Evolutionary conservation across 1,284 basidiomycete genomes (phyloP), one percentile per base, ranked within the genome.

Genomic region (Termitomyces sp.): DNA sequence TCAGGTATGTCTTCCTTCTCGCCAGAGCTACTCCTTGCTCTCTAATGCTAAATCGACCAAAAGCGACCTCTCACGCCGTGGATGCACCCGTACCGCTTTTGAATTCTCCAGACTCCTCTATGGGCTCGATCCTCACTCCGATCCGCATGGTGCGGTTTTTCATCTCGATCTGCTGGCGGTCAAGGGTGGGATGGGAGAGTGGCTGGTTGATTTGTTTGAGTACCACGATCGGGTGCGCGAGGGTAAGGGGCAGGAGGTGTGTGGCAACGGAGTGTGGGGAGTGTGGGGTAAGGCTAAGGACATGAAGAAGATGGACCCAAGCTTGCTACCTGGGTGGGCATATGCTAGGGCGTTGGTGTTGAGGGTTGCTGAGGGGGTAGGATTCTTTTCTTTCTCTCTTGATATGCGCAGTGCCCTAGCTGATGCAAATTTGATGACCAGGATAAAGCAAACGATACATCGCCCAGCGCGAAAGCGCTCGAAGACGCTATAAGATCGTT

Each of bases 51-150:
- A 17, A 13, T 28, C 5, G 17, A 30, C 10, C 7, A 19, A 42
- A 13, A 64, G 90, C 19, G 90, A 94, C 65, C 74, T 95, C 5
- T 86, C 89, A 53, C 83, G 92, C n/a, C 77, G 94, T 26, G 94
- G 94, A 1, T 91, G 91, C 61, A 83, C 87, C 56, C 81, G 91
- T 8, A 94, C 94, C 0, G 84, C 92, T 0, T 94, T 95, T 68
- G 92, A 95, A 68, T 94, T 93, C 64, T 84, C 90, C 2, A 82
- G 88, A 38, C 78, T 97, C 0, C 74, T 97, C 44, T 86, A 89
- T 58, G 80, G 86, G 0, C 77, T 96, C 0, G 91, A 95, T 64
- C 91, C 93, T 0, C 80, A 84, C 71, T 80, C 77, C 13, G 93
- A 97, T 65, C 94, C 93, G 0, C 92, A 95, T 63, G 92, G 92